Percentiles rank a stretch among this genome's conserved stretches.
Conservation (phyloP, 2,329 filamentous ascomycete species). For the Fonsecaea pugnacius region DNA sequence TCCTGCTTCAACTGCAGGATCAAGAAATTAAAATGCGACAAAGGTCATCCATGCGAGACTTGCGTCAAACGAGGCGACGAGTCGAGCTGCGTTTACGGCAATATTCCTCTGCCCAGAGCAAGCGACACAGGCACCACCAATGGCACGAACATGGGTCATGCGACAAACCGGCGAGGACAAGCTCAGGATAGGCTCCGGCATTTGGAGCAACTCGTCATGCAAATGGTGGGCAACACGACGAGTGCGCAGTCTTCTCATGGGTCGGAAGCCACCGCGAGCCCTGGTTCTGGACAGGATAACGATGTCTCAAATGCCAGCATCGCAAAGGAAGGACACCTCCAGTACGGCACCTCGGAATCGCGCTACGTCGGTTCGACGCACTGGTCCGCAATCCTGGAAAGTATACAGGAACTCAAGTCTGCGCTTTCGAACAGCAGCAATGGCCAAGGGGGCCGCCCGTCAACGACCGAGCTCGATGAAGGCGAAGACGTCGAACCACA, state of each 20-base stretch:
- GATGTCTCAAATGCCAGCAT: conserved; percentile 10
- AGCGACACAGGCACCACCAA: conserved; percentile 8
- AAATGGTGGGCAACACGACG: conserved; percentile 29
- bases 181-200: conserved; percentile 34
- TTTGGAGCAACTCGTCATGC: conserved; percentile 36
- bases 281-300: neutral
- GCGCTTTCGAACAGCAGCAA: conserved; percentile 20
- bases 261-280: neutral
- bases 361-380: conserved; percentile 49
- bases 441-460: conserved; percentile 9
- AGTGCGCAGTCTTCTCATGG: neutral
- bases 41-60: conserved; percentile 47
- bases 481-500: conserved; percentile 25
- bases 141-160: neutral
- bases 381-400: conserved; percentile 49
- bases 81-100: conserved; percentile 79
- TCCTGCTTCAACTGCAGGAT: conserved; percentile 53
- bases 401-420: conserved; percentile 38
- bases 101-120: conserved; percentile 32
- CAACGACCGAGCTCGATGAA: conserved; percentile 28
- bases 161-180: conserved; percentile 18
- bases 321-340: conserved; percentile 26
- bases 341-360: conserved; percentile 25
- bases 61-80: conserved; percentile 76
- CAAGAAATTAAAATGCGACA: conserved; percentile 50